phyloP scores from a whole-genome alignment of 2,329 filamentous ascomycete species.

The Neurospora sp. region DNA sequence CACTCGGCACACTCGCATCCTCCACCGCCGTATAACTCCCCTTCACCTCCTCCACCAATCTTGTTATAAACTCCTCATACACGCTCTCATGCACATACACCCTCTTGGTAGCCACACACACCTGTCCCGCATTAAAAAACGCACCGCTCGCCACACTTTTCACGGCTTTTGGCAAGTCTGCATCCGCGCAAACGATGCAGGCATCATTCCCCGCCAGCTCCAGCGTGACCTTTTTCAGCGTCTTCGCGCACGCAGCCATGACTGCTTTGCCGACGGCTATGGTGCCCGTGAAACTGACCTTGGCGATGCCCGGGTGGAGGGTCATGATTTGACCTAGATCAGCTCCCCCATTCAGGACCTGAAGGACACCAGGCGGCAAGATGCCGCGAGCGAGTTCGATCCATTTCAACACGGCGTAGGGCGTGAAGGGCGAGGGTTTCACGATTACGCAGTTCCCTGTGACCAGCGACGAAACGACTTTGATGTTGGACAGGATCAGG shows the following conservation, averaged over 20 bases:
- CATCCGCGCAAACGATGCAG: constrained; percentile 41
- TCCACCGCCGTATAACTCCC: constrained; percentile 29
- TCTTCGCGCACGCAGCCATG: constrained; percentile 30
- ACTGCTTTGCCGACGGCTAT: constrained; percentile 34
- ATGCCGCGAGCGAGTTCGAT: constrained; percentile 37
- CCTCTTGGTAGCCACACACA: constrained; percentile 47
- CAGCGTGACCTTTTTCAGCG: constrained; percentile 43
- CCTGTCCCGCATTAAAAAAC: constrained; percentile 44
- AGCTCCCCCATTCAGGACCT: constrained; percentile 43
- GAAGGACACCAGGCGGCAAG: constrained; percentile 46
- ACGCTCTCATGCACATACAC: constrained; percentile 52
- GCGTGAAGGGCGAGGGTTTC: constrained; percentile 49
- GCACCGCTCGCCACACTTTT: constrained; percentile 33
- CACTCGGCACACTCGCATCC: constrained; percentile 20
- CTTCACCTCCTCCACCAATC: constrained; percentile 32
- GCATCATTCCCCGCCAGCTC: constrained; percentile 48
- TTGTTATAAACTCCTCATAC: constrained; percentile 42
- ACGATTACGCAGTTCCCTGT: constrained; percentile 46
- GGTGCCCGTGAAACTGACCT: constrained; percentile 50
- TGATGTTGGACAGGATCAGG: constrained; percentile 36
- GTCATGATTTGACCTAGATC: constrained; percentile 44
- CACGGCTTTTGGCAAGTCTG: constrained; percentile 36
- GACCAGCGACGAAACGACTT: constrained; percentile 38
- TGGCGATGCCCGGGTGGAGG: constrained; percentile 42
- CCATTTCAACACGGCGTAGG: constrained; percentile 40